Base-by-base conservation (phyloP, 768 basidiomycete genomes). In the Cystofilobasidium bisporidii region DNA sequence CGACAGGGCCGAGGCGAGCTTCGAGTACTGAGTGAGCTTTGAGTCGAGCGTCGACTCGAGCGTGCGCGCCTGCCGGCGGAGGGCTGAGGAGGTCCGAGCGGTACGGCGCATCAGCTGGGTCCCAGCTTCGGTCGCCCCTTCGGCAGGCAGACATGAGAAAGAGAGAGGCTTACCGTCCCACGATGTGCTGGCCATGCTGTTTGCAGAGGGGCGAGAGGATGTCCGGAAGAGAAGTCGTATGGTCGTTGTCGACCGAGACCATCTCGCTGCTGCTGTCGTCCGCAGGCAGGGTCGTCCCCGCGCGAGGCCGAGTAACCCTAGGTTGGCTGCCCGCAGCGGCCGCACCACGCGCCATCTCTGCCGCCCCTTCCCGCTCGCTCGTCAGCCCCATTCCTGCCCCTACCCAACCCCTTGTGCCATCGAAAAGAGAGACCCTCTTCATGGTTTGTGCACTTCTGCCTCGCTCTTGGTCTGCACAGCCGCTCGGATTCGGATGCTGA, bases 11-110 rank as follows among this genome's bases (percentile, higher is more conserved):
- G 87, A 83, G 11, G 88, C 91, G 48, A 96, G 81, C 72, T 90
- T 88, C 24, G 90, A 85, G 78, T 98, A 98, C 14, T 89, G 82
- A 0, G 90, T 90, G 36, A 99, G 82, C 76, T 96, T 94, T 38
- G 87, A 80, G 75, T 96, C 91, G 71, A 98, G 88, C 28, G 91
- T 82, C 56, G 91, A 90, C 75, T 98, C 94, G 32, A 97, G 84
- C 6, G 92, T 92, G 73, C 93, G 82, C 78, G 90, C 90, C 77
- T 94, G 91, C 63, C 91, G 81, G 73, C 96, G 88, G 38, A 97
- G 82, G 64, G 40, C 53, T 63, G 45, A 14, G 28, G 40, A 3
- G 15, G 36, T 11, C 28, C 22, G 24, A 26, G 53, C 36, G n/a
- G 26, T 26, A 15, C 30, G 12, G 26, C 10, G 20, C n/a, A n/a